A percentile compares a stretch with the other conserved stretches of the same genome.
These are phyloP conservation scores for Nannizzia gypsea DNA, from an alignment of 2,329 filamentous ascomycete species.

Conservation along the genomic window DNA sequence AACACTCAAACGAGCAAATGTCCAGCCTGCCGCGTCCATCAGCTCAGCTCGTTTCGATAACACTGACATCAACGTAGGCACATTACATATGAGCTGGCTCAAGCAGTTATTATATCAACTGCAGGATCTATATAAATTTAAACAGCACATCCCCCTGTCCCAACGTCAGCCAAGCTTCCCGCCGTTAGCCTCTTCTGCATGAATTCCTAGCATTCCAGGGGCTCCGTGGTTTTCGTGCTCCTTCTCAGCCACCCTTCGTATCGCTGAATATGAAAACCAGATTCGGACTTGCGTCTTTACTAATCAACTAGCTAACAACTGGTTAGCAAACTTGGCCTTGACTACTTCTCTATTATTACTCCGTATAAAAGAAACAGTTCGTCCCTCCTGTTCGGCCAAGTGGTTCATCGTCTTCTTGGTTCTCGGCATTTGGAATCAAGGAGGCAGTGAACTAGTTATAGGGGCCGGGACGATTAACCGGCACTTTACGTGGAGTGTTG, in stretches of 20 bases:
- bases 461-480: too few relatives aligned
- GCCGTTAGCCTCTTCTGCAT: not conserved
- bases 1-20: not conserved
- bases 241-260: not conserved
- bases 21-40: not conserved
- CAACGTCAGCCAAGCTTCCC: not conserved
- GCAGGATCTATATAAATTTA: not conserved
- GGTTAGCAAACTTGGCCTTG: too few relatives aligned
- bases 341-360: not conserved
- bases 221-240: not conserved
- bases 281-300: not conserved
- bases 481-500: too few relatives aligned
- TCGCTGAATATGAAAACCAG: not conserved
- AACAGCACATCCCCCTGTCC: not conserved
- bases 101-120: not conserved
- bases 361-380: too few relatives aligned
- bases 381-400: too few relatives aligned
- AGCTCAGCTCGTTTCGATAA: not conserved
- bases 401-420: too few relatives aligned
- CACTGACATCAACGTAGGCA: not conserved
- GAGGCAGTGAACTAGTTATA: too few relatives aligned
- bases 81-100: too few relatives aligned
- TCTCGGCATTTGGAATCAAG: too few relatives aligned
- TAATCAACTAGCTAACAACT: not conserved
- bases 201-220: not conserved